Base-by-base conservation (phyloP, 139 green algal species). In the Coccomyxa sp. region DNA sequence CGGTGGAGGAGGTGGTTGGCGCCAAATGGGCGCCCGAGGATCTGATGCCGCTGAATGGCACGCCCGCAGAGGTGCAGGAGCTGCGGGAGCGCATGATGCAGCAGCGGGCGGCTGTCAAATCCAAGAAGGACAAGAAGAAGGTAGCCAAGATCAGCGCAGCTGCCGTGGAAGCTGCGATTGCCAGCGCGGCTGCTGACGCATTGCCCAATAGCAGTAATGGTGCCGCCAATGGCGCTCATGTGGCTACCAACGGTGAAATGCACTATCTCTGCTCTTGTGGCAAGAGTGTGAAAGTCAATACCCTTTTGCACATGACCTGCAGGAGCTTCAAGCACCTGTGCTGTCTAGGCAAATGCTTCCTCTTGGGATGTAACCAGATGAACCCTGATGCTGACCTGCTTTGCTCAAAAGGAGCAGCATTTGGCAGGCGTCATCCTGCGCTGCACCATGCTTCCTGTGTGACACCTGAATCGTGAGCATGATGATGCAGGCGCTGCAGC, bases 31-130 rank as follows among this genome's bases (percentile, higher is more conserved):
- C 71, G 8, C 37, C 83, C 8, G 74, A 78, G 0, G 85, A 93
- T 38, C 68, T 86, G 18, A 74, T 94, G 22, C 84, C 81, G 5
- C 34, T 96, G 44, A 94, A 95, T 78, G 86, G 87, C 1, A 77
- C 77, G 7, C 41, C 40, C 35, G 78, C 83, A 22, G 85, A 91
- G 82, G 70, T 87, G 29, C 82, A 87, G 76, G 50, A 39, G 50
- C 76, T 91, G 55, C 75, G 86, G 2, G 76, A 88, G 7, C 68
- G 34, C 40, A 75, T 91, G 84, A 64, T 89, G 68, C 72, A 68
- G 4, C 55, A 79, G 78, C 78, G 80, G 27, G 74, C 81, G 22
- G 80, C 81, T 7, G 73, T 70, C 6, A 80, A 79, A 39, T 74
- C 77, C 31, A 81, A 79, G 55, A 82, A 84, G 78, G 40, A 54